These are phyloP conservation scores for Azolla pinnata DNA, from an alignment of 75 land plant genomes.

Conservation along the genomic window DNA sequence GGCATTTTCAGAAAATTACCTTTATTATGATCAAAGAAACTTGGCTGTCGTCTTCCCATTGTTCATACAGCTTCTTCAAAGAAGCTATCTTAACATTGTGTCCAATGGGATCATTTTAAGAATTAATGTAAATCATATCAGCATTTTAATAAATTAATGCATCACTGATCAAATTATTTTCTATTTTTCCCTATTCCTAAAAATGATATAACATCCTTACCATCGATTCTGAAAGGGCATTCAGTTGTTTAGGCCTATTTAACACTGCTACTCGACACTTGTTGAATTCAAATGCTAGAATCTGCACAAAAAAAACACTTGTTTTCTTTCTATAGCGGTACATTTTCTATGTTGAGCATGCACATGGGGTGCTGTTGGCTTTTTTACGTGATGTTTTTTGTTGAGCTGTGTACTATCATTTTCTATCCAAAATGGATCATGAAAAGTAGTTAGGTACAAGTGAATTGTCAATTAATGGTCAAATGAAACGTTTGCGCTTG, in stretches of 20 bases:
- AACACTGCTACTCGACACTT: constrained; percentile 34
- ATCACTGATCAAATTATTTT: not conserved
- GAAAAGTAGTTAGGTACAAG: too few relatives aligned
- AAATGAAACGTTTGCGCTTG: too few relatives aligned
- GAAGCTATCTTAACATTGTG: constrained; percentile 33
- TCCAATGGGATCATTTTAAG: not conserved
- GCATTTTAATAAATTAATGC: not conserved
- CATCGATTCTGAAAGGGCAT: constrained; percentile 41
- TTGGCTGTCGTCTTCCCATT: constrained; percentile 65
- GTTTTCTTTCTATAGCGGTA: too few relatives aligned
- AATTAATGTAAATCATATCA: not conserved
- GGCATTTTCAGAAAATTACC: constrained; percentile 25
- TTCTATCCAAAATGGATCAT: too few relatives aligned
- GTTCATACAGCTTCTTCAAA: constrained; percentile 52
- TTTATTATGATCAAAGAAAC: constrained; percentile 65
- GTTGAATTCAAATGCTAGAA: constrained; percentile 16
- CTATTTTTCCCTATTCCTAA: not conserved
- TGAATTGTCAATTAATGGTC: too few relatives aligned
- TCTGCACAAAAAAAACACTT: constrained; percentile 10
- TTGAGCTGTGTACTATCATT: too few relatives aligned
- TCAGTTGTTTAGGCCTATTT: constrained; percentile 50
- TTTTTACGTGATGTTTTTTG: too few relatives aligned
- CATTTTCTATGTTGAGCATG: too few relatives aligned
- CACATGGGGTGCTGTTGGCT: too few relatives aligned
- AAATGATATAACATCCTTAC: constrained; percentile 14